Base-by-base conservation (phyloP, 2,329 filamentous ascomycete genomes). In the Nothomitra cinnamomea region DNA sequence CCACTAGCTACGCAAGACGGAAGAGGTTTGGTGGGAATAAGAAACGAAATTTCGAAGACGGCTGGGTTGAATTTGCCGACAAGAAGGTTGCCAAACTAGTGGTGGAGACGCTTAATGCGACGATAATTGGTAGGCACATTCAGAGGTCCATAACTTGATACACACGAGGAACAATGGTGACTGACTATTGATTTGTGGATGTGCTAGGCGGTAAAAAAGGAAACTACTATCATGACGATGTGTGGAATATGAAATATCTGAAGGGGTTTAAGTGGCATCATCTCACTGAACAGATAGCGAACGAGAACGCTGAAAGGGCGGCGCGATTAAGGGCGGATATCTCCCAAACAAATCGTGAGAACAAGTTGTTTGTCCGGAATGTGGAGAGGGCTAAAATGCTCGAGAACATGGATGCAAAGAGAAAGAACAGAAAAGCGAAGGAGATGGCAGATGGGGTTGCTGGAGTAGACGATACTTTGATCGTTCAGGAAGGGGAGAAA, bases 221-320 rank as follows among this genome's bases (percentile, higher is more conserved):
- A 12, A 78, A 77, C 50, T 87, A 85, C 64, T 94, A 90, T 69
- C 79, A 85, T 60, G 87, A 94, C 64, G 87, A 94, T 65, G 76
- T 94, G 45, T 94, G 87, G 87, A 89, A 84, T 61, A 70, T 92
- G 57, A 76, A 85, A 56, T 94, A 94, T 63, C 70, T 94, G 57
- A 83, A 79, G 58, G 85, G 85, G 1, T 90, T 92, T 70, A 92
- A 90, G 67, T 94, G 87, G 87, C 72, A 67, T 49, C 68, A 76
- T 60, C 61, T 78, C 58, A 87, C 83, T 54, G 83, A 86, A 65
- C 83, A 89, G 68, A 88, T 90, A 59, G 76, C 83, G 41, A 77
- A 82, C 25, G 87, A 94, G 71, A 87, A 89, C 64, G 85, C 86
- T 3, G 86, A 90, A 67, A 71, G 86, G 55, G 76, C 80, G 53